Percentiles rank a stretch among this genome's conserved stretches.
Conservation (phyloP, 2,329 filamentous ascomycete species). For the Fusarium keratoplasticum region DNA sequence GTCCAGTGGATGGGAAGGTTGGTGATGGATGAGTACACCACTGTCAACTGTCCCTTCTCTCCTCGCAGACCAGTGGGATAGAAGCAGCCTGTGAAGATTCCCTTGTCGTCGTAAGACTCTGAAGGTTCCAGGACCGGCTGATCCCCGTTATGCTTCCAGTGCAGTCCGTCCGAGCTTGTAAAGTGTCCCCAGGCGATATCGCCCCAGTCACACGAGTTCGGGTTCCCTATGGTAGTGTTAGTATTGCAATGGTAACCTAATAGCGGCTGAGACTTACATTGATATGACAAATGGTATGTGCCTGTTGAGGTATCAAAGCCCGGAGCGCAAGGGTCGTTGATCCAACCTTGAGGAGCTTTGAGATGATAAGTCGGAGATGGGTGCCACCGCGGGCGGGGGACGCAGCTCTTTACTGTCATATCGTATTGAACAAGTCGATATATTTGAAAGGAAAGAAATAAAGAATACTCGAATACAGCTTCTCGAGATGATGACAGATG, state of each 20-base stretch:
- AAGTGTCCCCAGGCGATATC: conserved; percentile 63
- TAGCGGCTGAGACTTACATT: conserved; percentile 18
- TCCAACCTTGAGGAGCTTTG: conserved; percentile 39
- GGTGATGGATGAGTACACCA: conserved; percentile 50
- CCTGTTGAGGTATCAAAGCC: conserved; percentile 35
- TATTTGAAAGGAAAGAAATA: neutral
- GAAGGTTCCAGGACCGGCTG: conserved; percentile 50
- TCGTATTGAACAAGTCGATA: neutral
- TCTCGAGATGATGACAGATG: neutral
- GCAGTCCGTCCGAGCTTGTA: conserved; percentile 54
- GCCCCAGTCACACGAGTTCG: conserved; percentile 52
- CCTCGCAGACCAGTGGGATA: conserved; percentile 61
- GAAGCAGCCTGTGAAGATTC: conserved; percentile 64
- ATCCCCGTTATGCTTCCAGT: conserved; percentile 56
- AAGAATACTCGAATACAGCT: neutral
- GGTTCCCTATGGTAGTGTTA: conserved; percentile 46
- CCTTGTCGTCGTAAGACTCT: conserved; percentile 60
- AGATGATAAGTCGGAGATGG: conserved; percentile 36
- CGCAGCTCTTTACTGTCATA: conserved; percentile 21
- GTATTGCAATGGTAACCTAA: neutral
- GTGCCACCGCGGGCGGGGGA: conserved; percentile 27
- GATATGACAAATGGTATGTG: conserved; percentile 42
- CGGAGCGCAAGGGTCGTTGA: conserved; percentile 41
- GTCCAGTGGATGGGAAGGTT: conserved; percentile 52
- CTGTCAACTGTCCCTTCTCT: conserved; percentile 48